Conservation (phyloP, 345 rosid genomes). For the Brassica incana region DNA sequence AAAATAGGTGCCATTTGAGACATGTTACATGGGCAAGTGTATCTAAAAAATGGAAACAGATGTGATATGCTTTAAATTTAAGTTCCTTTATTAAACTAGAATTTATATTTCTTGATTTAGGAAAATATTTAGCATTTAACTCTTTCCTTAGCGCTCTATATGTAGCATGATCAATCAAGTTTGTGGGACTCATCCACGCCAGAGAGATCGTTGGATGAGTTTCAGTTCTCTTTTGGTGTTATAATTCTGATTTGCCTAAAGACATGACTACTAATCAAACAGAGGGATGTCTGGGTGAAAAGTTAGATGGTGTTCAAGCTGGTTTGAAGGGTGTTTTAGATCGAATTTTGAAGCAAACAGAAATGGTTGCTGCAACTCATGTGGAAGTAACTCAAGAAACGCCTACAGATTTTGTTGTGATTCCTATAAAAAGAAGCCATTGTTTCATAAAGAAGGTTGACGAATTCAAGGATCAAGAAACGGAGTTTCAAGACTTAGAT, state of each 20-base stretch:
- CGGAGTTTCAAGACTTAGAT: neutral
- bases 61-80: neutral
- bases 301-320: slow-evolving; percentile 7
- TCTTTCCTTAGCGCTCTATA: neutral
- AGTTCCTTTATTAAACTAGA: neutral
- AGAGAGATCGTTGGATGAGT: neutral
- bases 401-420: neutral
- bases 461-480: neutral
- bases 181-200: slow-evolving; percentile 18
- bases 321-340: slow-evolving; percentile 2
- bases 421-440: neutral
- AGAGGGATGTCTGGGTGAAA: slow-evolving; percentile 1
- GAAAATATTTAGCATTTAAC: neutral
- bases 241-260: neutral
- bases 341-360: slow-evolving; percentile 12
- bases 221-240: no score
- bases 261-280: neutral
- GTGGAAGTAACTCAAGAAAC: slow-evolving; percentile 1
- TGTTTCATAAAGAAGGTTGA: neutral
- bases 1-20: slow-evolving; percentile 17
- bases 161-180: neutral
- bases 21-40: neutral
- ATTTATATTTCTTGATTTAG: neutral
- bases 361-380: slow-evolving; percentile 17
- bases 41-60: neutral